These are phyloP conservation scores for Carex littledalei DNA, from an alignment of 176 grass and related monocot species.

Conservation along the genomic window DNA sequence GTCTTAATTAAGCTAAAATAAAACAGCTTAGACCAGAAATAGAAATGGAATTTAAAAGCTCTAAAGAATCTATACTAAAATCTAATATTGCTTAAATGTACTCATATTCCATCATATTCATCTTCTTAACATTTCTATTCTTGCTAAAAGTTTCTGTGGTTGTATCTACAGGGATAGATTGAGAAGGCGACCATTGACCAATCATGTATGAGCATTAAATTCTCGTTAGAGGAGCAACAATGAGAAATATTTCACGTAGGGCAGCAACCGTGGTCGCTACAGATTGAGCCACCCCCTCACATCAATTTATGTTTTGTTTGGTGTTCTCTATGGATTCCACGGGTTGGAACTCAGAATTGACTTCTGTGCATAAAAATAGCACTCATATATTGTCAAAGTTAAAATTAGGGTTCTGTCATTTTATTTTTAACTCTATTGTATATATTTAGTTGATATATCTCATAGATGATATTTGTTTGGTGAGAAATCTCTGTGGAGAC, in stretches of 20 bases:
- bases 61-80: not conserved
- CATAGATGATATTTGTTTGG: constrained; percentile 30
- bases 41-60: not conserved
- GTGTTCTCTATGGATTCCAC: not conserved
- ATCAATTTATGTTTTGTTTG: constrained; percentile 7
- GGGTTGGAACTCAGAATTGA: constrained; percentile 20
- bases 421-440: constrained; percentile 18
- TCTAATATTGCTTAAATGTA: not conserved
- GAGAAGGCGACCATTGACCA: constrained; percentile 22
- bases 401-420: constrained; percentile 16
- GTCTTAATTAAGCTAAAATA: not conserved
- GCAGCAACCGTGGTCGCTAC: constrained; percentile 10
- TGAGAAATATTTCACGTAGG: constrained; percentile 1
- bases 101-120: not conserved
- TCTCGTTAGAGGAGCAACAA: constrained; percentile 3
- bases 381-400: constrained; percentile 22
- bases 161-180: constrained; percentile 18
- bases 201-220: constrained; percentile 21
- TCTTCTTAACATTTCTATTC: not conserved
- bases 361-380: constrained; percentile 25
- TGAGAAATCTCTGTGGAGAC: not conserved
- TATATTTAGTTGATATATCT: constrained; percentile 29
- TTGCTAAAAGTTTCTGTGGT: constrained; percentile 5
- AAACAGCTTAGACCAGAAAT: not conserved
- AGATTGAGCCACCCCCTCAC: constrained; percentile 9